Percentiles rank a stretch among this genome's conserved stretches.
phyloP scores from a whole-genome alignment of 129 eudicot species.

The Daucus carota region DNA sequence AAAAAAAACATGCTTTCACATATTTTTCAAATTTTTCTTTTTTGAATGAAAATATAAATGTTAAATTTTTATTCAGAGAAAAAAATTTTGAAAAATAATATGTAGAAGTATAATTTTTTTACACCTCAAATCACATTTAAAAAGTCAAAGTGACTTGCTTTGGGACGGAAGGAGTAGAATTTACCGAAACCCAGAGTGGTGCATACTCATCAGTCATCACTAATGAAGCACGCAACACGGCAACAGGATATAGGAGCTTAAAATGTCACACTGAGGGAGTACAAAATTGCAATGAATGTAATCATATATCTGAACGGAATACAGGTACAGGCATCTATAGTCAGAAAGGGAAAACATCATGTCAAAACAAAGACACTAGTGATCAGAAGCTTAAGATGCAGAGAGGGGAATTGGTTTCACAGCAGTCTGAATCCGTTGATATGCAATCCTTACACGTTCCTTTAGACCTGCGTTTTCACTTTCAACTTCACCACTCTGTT shows the following conservation, averaged over 20 bases:
- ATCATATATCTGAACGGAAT: background rate
- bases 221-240: background rate
- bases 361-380: background rate
- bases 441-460: constrained; percentile 76
- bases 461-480: constrained; percentile 71
- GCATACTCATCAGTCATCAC: background rate
- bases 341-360: background rate
- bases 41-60: too few species aligned
- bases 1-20: too few species aligned
- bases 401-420: constrained; percentile 69
- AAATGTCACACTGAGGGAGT: background rate
- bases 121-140: too few species aligned
- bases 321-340: background rate
- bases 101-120: too few species aligned
- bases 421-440: constrained; percentile 54
- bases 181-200: background rate
- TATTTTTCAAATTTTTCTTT: too few species aligned
- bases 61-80: too few species aligned
- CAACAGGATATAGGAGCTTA: background rate
- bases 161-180: too few species aligned
- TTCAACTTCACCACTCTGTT: constrained; percentile 77
- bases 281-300: too few species aligned
- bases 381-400: constrained; percentile 16
- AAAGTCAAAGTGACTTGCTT: too few species aligned
- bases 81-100: too few species aligned